Base-by-base conservation (phyloP, 768 basidiomycete species). In the Suillus variegatus region DNA sequence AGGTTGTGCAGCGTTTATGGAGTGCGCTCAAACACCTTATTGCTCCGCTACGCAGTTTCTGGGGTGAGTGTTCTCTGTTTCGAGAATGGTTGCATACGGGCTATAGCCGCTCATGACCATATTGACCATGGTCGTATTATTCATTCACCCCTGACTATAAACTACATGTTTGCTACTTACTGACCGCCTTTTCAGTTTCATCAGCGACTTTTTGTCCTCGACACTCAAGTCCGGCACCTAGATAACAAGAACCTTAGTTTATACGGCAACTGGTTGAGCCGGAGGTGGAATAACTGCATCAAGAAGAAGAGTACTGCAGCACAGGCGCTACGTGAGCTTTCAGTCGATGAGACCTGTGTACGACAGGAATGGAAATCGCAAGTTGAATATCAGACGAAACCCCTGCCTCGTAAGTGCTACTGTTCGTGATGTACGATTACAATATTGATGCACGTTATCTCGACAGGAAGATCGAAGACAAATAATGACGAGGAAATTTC, bases 1-100 rank as follows among this genome's bases (percentile, higher is more conserved):
- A 51, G 75, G 75, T 5, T 68, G 70, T 36, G 75, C n/a, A 77
- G 61, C 28, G 69, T 36, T 57, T 74, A 12, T 77, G 76, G 76
- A 71, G 71, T 41, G n/a, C 64, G 0, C 60, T 74, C 13, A 69
- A 66, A 35, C 25, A 47, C 2, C 67, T 75, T 1, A 71, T 75
- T 46, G 61, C 72, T 6, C 60, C 40, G n/a, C 36, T 74, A 25
- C 51, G 61, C 2, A n/a, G 64, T 74, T 6, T 68, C 68, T 20
- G 70, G 71, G 16, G 73, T 74, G 57, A 61, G 72, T 68, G 12
- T 10, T 41, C 36, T 18, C 58, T n/a, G 46, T n/a, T 49, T 58
- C 3, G 13, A 49, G 22, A 13, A 49, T 46, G 44, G 2, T 56
- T 64, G 14, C 51, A 47, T 60, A 22, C 25, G 12, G 9, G 18